Evolutionary conservation across 441 rosid species (phyloP), one percentile per base, ranked within the genome.

Genomic region (Erysimum cheiri): DNA sequence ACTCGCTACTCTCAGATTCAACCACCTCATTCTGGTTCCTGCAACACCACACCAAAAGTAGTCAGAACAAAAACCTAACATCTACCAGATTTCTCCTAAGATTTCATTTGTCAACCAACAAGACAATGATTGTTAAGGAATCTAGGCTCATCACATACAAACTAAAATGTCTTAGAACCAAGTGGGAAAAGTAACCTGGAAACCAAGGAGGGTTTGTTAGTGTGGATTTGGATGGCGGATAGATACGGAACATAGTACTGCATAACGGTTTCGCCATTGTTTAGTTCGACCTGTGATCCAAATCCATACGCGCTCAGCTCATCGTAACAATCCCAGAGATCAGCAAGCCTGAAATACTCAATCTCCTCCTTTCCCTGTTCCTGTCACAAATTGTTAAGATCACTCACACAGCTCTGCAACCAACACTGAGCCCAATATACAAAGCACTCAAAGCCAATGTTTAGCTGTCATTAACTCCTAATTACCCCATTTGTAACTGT

Each of bases 291-390:
- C 0, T 75, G 64, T 24, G 80, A 67, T 19, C 91, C 87, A 33
- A 75, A 80, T 28, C 96, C 96, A 60, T 81, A 91, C 1, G 93
- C 97, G 46, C 97, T 91, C 84, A 85, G 71, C 69, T 91, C 97
- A 58, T 79, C 77, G 2, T 80, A 91, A 74, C 84, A 81, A 22
- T 74, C 64, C 97, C 96, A 89, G 0, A 91, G 85, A 83, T 89
- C 92, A 40, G 74, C 77, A 69, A 91, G 71, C 4, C 67, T 83
- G 73, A 85, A 89, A 71, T 76, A 89, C 15, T 83, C 86, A 4
- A 82, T 73, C 37, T 48, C 67, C 0, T 85, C 85, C 76, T 83
- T 88, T 3, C 80, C 87, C 24, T 62, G 68, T 4, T 86, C 80
- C 67, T 81, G 85, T 82, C 86, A 86, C 12, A 73, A 46, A 53